Percentiles rank a stretch among this genome's conserved stretches.
Evolutionary conservation across 352 stramenopile genomes (phyloP).

Genomic region (Globisporangium sylvaticum): DNA sequence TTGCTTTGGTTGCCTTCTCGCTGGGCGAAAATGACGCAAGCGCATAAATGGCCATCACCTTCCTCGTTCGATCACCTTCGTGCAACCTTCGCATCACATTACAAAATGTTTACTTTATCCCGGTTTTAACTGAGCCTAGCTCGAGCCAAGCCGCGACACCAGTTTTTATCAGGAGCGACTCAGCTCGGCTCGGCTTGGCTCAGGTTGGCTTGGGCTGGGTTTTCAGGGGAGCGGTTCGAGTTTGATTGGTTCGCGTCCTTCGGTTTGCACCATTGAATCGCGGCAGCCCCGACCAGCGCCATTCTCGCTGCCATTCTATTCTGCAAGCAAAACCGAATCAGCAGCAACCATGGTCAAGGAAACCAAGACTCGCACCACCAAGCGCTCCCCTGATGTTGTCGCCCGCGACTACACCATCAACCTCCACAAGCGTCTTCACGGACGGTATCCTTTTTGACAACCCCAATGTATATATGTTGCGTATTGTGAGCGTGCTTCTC

Average conservation of each 20-base stretch:
- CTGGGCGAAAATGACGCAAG: background rate
- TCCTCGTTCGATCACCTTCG: background rate
- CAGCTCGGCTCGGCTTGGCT: background rate
- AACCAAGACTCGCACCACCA: conserved; percentile 83
- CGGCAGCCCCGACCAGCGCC: conserved; percentile 18
- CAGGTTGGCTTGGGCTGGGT: background rate
- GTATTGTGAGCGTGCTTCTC: conserved; percentile 1
- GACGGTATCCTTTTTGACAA: conserved; percentile 83
- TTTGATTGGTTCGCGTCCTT: conserved; percentile 14
- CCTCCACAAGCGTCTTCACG: conserved; percentile 96
- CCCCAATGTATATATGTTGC: conserved; percentile 5
- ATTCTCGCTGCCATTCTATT: conserved; percentile 8
- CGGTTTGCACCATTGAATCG: conserved; percentile 13
- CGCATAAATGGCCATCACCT: background rate
- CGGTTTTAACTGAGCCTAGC: background rate
- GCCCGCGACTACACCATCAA: conserved; percentile 99
- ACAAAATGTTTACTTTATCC: background rate
- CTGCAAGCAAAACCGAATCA: conserved; percentile 35
- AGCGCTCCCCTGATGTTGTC: conserved; percentile 91
- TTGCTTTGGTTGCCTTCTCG: background rate
- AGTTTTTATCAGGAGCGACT: background rate
- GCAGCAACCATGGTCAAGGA: conserved; percentile 81
- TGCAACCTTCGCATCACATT: background rate
- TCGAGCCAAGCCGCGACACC: background rate
- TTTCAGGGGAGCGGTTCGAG: background rate